A percentile compares a stretch with the other conserved stretches of the same genome.
phyloP scores from a whole-genome alignment of 371 early-diverging fungal species.

The Rhizopus arrhizus region DNA sequence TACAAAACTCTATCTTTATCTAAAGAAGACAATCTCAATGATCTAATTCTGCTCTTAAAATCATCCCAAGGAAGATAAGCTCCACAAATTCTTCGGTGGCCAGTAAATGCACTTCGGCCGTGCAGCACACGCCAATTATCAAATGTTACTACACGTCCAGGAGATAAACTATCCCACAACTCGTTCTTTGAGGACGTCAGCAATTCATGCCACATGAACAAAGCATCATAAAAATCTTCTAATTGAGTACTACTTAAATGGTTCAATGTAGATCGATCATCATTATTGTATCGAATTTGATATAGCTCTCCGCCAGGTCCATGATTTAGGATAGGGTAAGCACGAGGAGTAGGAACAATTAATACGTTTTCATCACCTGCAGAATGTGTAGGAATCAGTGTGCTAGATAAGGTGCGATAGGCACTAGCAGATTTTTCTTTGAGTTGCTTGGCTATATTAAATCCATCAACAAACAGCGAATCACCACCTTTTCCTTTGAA shows the following conservation, averaged over 20 bases:
- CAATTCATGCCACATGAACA: slow-evolving; percentile 73
- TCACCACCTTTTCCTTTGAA: slow-evolving; percentile 79
- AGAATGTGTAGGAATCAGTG: slow-evolving; percentile 71
- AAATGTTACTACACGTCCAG: slow-evolving; percentile 78
- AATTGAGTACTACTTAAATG: slow-evolving; percentile 56
- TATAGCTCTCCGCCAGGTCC: slow-evolving; percentile 59
- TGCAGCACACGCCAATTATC: slow-evolving; percentile 91
- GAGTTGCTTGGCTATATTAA: slow-evolving; percentile 70
- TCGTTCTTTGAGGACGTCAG: slow-evolving; percentile 62
- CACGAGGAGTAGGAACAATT: slow-evolving; percentile 70
- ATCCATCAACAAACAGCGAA: slow-evolving; percentile 85
- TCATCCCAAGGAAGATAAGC: slow-evolving; percentile 85
- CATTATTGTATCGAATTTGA: slow-evolving; percentile 87
- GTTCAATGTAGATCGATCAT: slow-evolving; percentile 76
- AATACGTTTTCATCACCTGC: slow-evolving; percentile 78
- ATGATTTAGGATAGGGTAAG: slow-evolving; percentile 70
- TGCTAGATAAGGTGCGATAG: slow-evolving; percentile 65
- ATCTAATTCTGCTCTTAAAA: slow-evolving; percentile 62
- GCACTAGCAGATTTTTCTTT: slow-evolving; percentile 61
- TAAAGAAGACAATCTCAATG: slow-evolving; percentile 33
- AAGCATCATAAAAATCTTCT: slow-evolving; percentile 72
- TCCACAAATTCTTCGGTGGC: slow-evolving; percentile 78
- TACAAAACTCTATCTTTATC: slow-evolving; percentile 50
- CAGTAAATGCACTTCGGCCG: slow-evolving; percentile 78
- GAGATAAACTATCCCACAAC: slow-evolving; percentile 68